Evolutionary conservation across 352 stramenopile species (phyloP), one percentile per base, ranked within the genome.

Genomic region (Globisporangium nagaii): DNA sequence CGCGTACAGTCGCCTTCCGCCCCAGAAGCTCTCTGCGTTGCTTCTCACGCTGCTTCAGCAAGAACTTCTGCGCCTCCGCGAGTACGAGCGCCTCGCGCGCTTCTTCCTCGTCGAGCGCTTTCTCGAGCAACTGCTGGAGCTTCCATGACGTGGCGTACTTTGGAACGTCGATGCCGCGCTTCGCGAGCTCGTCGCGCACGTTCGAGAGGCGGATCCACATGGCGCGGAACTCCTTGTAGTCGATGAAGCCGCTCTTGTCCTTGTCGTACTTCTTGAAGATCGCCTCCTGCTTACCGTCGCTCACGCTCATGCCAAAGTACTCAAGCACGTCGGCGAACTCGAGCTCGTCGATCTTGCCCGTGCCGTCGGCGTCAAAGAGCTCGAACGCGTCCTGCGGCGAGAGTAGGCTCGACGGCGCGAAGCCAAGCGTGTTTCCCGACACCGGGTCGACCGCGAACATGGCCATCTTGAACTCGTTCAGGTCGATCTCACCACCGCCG

Each of bases 251-350:
- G 35, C 79, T 93, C 36, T 86, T 88, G 63, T 98, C 84, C 39
- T 85, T 92, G 70, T 97, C 93, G 64, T 96, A 97, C 46, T 97
- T 94, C 28, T 74, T 79, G 62, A 98, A 98, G 11, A 98, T 68
- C 22, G 80, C 65, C 52, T 98, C 93, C 46, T 96, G 85, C 61
- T 97, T 96, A 51, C 68, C 75, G 50, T 97, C 89, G 17, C 79
- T 90, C 19, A 96, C 81, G 48, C 86, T 63, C 63, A 97, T 82
- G 20, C 75, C 82, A 53, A 98, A 86, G 52, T 96, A 98, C 65
- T 98, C 90, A n/a, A 98, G 83, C 15, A 97, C 83, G 53, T 92
- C 82, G 49, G 86, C 88, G 59, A 98, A 98, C 62, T 97, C 90
- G 37, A 97, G 85, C 52, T 97, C 90, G 52, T 98, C 88, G 37